These are phyloP conservation scores for Clitopilus hobsonii DNA, from an alignment of 768 basidiomycete genomes.

Conservation along the genomic window DNA sequence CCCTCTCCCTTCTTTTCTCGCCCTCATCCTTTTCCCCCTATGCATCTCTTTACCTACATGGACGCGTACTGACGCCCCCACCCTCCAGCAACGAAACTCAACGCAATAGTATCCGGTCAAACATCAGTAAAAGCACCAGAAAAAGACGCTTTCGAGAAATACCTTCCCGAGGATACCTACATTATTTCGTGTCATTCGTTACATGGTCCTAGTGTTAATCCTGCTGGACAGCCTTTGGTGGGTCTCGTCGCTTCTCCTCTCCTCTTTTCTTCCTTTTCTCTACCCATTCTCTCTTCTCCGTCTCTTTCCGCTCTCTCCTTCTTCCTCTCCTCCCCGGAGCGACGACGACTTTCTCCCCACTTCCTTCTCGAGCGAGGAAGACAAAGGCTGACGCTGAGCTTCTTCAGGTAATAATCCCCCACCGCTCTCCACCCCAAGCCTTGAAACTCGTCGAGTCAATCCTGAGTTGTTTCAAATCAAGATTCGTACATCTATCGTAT, in stretches of 20 bases:
- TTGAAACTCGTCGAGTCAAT: constrained; percentile 78
- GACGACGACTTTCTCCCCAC: no score
- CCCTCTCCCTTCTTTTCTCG: constrained; percentile 21
- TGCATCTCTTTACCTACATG: background rate
- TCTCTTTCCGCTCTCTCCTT: background rate
- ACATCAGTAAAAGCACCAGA: constrained; percentile 98
- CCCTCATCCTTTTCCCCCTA: constrained; percentile 22
- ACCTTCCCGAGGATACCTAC: constrained; percentile 80
- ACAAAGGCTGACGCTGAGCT: constrained; percentile 1
- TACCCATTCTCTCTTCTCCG: background rate
- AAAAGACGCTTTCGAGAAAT: constrained; percentile 79
- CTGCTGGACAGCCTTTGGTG: constrained; percentile 88
- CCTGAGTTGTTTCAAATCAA: constrained; percentile 72
- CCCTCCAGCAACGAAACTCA: constrained; percentile 77
- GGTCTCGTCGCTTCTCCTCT: constrained; percentile 18
- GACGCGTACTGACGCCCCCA: constrained; percentile 2
- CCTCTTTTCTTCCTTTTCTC: background rate
- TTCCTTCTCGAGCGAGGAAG: no score
- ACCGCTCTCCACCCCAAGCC: constrained; percentile 73
- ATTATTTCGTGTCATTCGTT: constrained; percentile 94
- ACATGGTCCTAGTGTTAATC: constrained; percentile 88
- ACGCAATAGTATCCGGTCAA: constrained; percentile 91
- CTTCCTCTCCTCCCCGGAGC: background rate
- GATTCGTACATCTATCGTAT: constrained; percentile 91
- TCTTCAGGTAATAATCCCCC: constrained; percentile 78